Conservation (phyloP, 2,329 filamentous ascomycete species). For the Colletotrichum sp. region DNA sequence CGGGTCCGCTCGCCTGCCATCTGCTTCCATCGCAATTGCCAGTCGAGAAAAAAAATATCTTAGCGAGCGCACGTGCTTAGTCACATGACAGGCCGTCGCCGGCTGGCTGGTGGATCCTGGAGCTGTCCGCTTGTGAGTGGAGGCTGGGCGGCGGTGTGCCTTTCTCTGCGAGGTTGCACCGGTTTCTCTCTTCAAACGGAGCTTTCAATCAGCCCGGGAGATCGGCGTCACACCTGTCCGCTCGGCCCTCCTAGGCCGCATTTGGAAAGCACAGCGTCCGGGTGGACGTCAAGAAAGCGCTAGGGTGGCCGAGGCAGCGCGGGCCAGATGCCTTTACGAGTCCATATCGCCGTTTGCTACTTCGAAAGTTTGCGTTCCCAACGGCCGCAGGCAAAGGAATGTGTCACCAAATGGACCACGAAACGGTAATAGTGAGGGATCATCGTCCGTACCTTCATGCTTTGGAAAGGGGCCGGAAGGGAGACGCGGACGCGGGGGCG, state of each 20-base stretch:
- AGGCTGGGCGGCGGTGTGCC: background rate
- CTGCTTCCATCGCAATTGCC: background rate
- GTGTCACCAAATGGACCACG: conserved; percentile 10
- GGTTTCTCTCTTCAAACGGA: background rate
- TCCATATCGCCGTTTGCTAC: conserved; percentile 16
- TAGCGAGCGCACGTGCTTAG: background rate
- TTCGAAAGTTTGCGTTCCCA: conserved; percentile 1
- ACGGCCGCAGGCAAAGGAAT: background rate
- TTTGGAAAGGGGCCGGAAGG: background rate
- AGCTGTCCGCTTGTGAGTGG: background rate
- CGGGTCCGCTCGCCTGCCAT: background rate
- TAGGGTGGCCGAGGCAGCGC: conserved; percentile 7
- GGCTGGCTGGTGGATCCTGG: background rate
- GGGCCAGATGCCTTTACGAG: conserved; percentile 15
- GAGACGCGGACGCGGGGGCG: background rate
- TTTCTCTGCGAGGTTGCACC: background rate
- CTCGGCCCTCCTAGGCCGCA: conserved; percentile 13
- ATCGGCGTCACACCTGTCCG: conserved; percentile 15
- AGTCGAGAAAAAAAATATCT: background rate
- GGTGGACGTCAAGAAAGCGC: background rate
- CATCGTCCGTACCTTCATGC: background rate
- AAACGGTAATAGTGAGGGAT: background rate
- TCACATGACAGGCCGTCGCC: background rate
- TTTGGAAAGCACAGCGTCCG: conserved; percentile 13
- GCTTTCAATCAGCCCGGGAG: conserved; percentile 10